Conservation (phyloP, 768 basidiomycete species). For the Collybia sordida region DNA sequence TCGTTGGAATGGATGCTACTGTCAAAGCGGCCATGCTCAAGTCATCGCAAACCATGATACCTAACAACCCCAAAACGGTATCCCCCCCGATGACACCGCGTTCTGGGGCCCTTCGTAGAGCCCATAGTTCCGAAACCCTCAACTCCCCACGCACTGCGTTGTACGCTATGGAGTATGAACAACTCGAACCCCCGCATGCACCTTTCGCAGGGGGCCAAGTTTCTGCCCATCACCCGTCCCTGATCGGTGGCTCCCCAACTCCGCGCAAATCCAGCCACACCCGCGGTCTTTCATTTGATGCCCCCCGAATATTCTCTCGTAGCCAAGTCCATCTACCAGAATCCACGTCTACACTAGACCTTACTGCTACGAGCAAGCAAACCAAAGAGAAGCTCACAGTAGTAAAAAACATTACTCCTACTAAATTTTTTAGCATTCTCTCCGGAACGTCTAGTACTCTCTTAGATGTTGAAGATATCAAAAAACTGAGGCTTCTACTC, state of each 20-base stretch:
- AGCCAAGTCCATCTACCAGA: constrained; percentile 47
- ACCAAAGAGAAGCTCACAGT: constrained; percentile 51
- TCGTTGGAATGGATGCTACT: constrained; percentile 76
- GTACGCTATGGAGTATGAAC: constrained; percentile 36
- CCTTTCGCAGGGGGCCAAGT: constrained; percentile 33
- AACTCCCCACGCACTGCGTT: constrained; percentile 50
- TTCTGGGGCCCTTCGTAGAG: constrained; percentile 53
- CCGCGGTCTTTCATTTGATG: constrained; percentile 65
- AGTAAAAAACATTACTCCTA: constrained; percentile 58
- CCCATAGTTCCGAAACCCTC: constrained; percentile 74
- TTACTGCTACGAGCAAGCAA: constrained; percentile 35
- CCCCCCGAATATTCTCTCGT: constrained; percentile 48
- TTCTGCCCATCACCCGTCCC: constrained; percentile 40
- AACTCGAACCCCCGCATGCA: constrained; percentile 36
- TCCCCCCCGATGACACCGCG: constrained; percentile 49
- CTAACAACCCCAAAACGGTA: constrained; percentile 33
- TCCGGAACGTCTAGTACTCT: constrained; percentile 64
- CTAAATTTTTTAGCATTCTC: constrained; percentile 66
- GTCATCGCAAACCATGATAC: constrained; percentile 67
- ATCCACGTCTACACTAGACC: constrained; percentile 43
- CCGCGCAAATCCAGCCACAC: constrained; percentile 48
- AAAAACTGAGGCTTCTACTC: constrained; percentile 83
- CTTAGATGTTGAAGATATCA: constrained; percentile 85
- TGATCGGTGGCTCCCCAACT: constrained; percentile 30
- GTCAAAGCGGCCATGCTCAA: constrained; percentile 93